Conservation (phyloP, 176 grass and related monocot species). For the Puya raimondii region DNA sequence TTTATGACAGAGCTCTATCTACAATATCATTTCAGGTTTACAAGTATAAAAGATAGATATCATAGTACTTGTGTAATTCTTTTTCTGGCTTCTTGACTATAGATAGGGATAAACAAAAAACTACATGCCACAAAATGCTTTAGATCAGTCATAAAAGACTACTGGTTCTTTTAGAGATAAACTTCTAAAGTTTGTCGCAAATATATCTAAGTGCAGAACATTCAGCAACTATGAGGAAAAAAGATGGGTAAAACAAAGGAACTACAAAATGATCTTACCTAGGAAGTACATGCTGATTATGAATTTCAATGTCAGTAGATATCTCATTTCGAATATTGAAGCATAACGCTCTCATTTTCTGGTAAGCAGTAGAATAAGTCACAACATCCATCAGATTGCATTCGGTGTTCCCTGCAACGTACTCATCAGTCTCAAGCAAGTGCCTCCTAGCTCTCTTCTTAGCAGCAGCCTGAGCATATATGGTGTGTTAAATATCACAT, state of each 20-base stretch:
- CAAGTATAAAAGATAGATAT: too few species aligned
- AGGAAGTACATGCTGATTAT: slow-evolving; percentile 90
- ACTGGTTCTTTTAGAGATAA: too few species aligned
- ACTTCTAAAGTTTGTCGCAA: too few species aligned
- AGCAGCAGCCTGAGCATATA: slow-evolving; percentile 59
- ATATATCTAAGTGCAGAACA: too few species aligned
- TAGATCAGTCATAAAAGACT: too few species aligned
- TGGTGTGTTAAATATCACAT: slow-evolving; percentile 14
- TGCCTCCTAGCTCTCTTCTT: slow-evolving; percentile 78
- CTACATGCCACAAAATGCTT: too few species aligned
- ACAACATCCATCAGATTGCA: slow-evolving; percentile 58
- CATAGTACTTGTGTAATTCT: too few species aligned
- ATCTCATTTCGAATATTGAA: slow-evolving; percentile 82
- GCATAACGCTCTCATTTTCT: slow-evolving; percentile 89
- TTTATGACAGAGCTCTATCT: too few species aligned
- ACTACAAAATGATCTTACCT: slow-evolving; percentile 32
- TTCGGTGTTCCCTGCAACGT: slow-evolving; percentile 56
- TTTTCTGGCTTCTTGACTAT: too few species aligned
- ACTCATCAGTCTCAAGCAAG: slow-evolving; percentile 95
- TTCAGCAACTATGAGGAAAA: neutral
- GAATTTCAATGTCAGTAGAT: slow-evolving; percentile 98
- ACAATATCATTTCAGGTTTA: too few species aligned
- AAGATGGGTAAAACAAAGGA: slow-evolving; percentile 6
- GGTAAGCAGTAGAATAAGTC: slow-evolving; percentile 64
- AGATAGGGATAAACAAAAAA: too few species aligned